phyloP scores from a whole-genome alignment of 768 basidiomycete species.

The Lentinula guzmanii region DNA sequence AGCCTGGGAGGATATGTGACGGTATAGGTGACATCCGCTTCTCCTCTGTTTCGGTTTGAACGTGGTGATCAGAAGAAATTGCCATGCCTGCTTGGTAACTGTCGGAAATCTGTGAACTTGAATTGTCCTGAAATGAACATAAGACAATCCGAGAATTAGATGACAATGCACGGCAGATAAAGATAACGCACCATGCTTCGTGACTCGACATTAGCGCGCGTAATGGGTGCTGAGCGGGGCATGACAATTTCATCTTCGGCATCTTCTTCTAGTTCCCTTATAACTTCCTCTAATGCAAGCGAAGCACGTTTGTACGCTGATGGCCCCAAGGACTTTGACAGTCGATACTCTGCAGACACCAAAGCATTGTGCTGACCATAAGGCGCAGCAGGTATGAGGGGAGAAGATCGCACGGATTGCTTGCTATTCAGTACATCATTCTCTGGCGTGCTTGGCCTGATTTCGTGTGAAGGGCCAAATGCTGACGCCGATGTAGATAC shows the following conservation, averaged over 20 bases:
- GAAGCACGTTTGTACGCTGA: conserved; percentile 59
- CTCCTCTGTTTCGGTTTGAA: conserved; percentile 39
- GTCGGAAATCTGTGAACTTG: conserved; percentile 20
- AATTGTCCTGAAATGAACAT: background rate
- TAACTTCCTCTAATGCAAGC: conserved; percentile 67
- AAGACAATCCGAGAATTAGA: background rate
- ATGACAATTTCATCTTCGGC: conserved; percentile 74
- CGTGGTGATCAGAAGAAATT: conserved; percentile 58
- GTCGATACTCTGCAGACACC: conserved; percentile 37
- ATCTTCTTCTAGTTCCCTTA: conserved; percentile 74
- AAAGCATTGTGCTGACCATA: conserved; percentile 27
- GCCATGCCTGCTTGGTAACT: conserved; percentile 64
- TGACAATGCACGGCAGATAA: background rate
- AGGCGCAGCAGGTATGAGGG: conserved; percentile 30
- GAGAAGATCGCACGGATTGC: conserved; percentile 34
- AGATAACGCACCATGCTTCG: conserved; percentile 23
- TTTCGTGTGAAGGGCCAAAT: conserved; percentile 29
- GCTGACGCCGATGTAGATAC: conserved; percentile 34
- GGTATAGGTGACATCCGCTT: conserved; percentile 59
- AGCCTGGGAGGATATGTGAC: conserved; percentile 65
- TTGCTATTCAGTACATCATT: conserved; percentile 28
- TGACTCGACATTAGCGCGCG: conserved; percentile 32
- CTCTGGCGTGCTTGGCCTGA: conserved; percentile 55
- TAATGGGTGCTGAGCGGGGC: conserved; percentile 52
- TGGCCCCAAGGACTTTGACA: conserved; percentile 45